Conservation (phyloP, 192 early-diverging fungal genomes). For the Mortierella antarctica region DNA sequence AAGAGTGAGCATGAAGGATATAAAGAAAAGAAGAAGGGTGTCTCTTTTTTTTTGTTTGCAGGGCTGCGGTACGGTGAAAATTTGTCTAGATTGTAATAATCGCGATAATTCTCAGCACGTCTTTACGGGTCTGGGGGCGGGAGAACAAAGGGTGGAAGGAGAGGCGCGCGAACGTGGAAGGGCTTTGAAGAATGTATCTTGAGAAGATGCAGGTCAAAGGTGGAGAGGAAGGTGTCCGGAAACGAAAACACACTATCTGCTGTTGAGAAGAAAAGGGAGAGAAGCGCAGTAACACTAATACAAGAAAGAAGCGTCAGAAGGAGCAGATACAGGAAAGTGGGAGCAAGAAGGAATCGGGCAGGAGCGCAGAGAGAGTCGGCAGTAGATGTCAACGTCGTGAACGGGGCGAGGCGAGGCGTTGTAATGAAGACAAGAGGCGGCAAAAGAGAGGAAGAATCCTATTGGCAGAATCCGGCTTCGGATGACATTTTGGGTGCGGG, state of each 20-base stretch:
- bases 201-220: background rate
- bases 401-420: background rate
- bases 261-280: background rate
- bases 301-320: background rate
- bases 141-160: conserved; percentile 18
- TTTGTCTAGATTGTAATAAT: background rate
- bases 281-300: conserved; percentile 8
- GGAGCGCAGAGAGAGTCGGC: too few species aligned
- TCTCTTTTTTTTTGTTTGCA: conserved; percentile 8
- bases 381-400: background rate
- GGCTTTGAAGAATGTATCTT: conserved; percentile 20
- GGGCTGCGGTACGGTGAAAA: conserved; percentile 30
- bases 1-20: conserved; percentile 43
- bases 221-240: background rate
- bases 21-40: background rate
- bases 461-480: conserved; percentile 19
- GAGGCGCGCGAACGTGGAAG: conserved; percentile 4
- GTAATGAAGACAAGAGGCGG: too few species aligned
- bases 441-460: conserved; percentile 15
- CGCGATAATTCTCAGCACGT: background rate
- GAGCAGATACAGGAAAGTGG: background rate
- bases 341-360: background rate
- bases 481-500: conserved; percentile 15
- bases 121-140: conserved; percentile 47
- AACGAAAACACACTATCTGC: background rate